These are phyloP conservation scores for Fusarium sp. DNA, from an alignment of 2,329 filamentous ascomycete genomes.

Conservation along the genomic window DNA sequence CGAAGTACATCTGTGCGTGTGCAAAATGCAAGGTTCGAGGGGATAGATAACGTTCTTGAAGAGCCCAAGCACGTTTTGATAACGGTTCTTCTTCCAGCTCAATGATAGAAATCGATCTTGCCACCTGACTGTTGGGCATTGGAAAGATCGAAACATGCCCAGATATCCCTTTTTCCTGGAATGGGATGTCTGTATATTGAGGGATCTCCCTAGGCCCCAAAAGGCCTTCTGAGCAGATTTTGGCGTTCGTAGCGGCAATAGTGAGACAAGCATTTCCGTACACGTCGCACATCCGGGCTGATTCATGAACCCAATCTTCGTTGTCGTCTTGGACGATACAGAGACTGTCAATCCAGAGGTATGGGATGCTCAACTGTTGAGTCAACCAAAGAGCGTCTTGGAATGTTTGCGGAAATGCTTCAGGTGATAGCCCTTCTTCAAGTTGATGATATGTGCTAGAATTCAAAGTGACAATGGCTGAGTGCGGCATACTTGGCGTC, in stretches of 20 bases:
- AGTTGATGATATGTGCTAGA: fast-evolving
- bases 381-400: background rate
- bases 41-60: background rate
- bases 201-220: fast-evolving
- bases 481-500: background rate
- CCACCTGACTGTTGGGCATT: background rate
- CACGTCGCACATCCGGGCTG: background rate
- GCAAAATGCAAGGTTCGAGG: background rate
- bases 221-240: background rate
- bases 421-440: fast-evolving
- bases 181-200: fast-evolving
- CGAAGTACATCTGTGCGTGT: background rate
- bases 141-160: background rate
- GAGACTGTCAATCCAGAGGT: background rate
- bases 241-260: fast-evolving
- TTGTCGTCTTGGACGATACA: background rate
- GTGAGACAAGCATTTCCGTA: background rate
- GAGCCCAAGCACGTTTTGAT: background rate
- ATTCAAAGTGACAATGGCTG: background rate
- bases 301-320: background rate
- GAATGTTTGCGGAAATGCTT: background rate
- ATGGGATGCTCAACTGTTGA: fast-evolving
- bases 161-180: fast-evolving
- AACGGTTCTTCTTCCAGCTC: background rate
- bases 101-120: fast-evolving